Conservation (phyloP, 495 filamentous ascomycete genomes). For the Xylaria curta region DNA sequence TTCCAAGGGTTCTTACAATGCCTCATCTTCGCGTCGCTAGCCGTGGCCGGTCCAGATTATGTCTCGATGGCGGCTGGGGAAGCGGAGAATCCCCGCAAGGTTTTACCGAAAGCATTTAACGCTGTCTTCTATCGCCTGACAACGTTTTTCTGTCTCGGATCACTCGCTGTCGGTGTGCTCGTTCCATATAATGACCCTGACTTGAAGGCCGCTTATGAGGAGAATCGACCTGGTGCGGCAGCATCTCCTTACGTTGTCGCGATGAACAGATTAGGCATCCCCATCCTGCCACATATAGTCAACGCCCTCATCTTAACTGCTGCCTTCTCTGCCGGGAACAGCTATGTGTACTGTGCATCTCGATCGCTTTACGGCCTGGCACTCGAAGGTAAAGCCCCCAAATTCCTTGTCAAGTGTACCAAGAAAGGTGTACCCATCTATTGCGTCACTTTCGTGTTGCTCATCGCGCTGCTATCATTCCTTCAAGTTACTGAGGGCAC, state of each 20-base stretch:
- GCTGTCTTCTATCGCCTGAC: conserved; percentile 71
- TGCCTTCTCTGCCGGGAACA: conserved; percentile 77
- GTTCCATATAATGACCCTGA: conserved; percentile 59
- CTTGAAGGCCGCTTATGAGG: conserved; percentile 56
- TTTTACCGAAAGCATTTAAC: conserved; percentile 69
- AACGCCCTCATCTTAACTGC: conserved; percentile 73
- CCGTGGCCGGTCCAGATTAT: conserved; percentile 74
- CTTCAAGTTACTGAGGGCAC: conserved; percentile 73
- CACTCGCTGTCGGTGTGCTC: conserved; percentile 66
- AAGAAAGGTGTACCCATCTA: conserved; percentile 61
- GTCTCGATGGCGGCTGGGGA: conserved; percentile 77
- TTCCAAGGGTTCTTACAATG: conserved; percentile 70
- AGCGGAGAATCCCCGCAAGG: conserved; percentile 65
- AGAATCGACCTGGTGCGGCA: conserved; percentile 62
- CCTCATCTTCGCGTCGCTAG: conserved; percentile 72
- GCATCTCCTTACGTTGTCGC: conserved; percentile 77
- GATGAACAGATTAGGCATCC: conserved; percentile 71
- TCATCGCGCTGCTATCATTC: conserved; percentile 71
- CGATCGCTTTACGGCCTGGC: conserved; percentile 67
- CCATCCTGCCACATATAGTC: conserved; percentile 69
- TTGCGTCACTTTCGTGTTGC: conserved; percentile 65
- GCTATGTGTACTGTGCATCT: conserved; percentile 75
- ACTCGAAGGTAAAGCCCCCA: conserved; percentile 62
- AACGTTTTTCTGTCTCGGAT: conserved; percentile 71
- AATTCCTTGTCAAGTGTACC: conserved; percentile 64